Conservation (phyloP, 2,329 filamentous ascomycete species). For the Colletotrichum australisinense region DNA sequence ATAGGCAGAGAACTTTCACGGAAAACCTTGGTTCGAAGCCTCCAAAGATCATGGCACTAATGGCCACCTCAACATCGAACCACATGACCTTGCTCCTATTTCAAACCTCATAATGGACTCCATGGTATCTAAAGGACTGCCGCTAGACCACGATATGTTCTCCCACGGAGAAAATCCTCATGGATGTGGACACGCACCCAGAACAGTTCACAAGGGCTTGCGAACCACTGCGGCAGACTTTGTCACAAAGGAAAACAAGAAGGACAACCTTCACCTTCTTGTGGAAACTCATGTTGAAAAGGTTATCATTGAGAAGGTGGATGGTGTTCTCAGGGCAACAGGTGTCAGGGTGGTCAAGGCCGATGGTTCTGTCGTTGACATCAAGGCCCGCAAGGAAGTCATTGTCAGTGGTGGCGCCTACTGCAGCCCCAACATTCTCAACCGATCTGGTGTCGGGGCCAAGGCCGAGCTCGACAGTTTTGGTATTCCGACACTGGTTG, state of each 20-base stretch:
- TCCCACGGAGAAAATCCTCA: conserved; percentile 60
- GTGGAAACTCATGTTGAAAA: conserved; percentile 63
- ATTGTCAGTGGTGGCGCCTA: conserved; percentile 60
- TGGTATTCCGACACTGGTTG: conserved; percentile 53
- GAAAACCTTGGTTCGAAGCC: conserved; percentile 67
- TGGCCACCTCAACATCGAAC: conserved; percentile 66
- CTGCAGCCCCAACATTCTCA: conserved; percentile 62
- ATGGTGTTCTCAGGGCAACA: conserved; percentile 53
- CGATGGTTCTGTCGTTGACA: conserved; percentile 47
- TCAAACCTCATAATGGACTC: conserved; percentile 66
- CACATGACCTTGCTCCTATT: conserved; percentile 69
- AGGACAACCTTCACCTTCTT: conserved; percentile 58
- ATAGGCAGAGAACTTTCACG: conserved; percentile 67
- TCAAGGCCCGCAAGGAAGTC: conserved; percentile 51
- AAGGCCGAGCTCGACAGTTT: conserved; percentile 53
- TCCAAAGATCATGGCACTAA: conserved; percentile 59
- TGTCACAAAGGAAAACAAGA: conserved; percentile 50
- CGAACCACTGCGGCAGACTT: conserved; percentile 67
- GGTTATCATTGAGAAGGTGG: conserved; percentile 53
- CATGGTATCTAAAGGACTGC: conserved; percentile 64
- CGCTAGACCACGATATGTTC: conserved; percentile 70
- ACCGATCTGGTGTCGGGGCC: conserved; percentile 64
- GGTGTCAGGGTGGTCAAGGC: conserved; percentile 54
- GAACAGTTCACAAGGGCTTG: conserved; percentile 63
- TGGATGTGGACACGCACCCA: conserved; percentile 65